These are phyloP conservation scores for Paramyrothecium sp. DNA, from an alignment of 2,329 filamentous ascomycete genomes.

Conservation along the genomic window DNA sequence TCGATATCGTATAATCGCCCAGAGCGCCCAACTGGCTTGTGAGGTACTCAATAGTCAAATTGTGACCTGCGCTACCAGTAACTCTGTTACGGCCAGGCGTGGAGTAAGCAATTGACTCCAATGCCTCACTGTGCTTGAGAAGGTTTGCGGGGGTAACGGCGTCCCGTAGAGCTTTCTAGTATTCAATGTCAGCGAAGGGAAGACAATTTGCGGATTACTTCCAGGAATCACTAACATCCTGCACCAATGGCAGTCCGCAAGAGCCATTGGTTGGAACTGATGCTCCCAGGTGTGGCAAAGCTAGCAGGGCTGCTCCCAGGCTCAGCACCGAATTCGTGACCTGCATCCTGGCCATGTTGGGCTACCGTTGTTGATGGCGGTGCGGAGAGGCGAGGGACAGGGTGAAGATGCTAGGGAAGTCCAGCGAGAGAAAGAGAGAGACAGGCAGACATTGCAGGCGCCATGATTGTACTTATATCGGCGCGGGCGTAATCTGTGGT, in stretches of 20 bases:
- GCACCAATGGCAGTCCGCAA: not conserved
- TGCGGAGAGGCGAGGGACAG: not conserved
- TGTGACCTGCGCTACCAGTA: conserved; percentile 31
- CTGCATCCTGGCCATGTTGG: not conserved
- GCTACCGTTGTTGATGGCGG: not conserved
- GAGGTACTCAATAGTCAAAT: conserved; percentile 30
- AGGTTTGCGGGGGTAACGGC: conserved; percentile 22
- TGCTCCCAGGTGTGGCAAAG: not conserved
- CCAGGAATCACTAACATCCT: not conserved
- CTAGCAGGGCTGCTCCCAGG: not conserved
- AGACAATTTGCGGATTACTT: not conserved
- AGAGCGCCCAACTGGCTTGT: conserved; percentile 29
- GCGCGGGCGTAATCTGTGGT: not conserved
- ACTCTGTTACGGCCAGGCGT: conserved; percentile 25
- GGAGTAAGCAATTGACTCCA: conserved; percentile 27
- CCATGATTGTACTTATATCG: not conserved
- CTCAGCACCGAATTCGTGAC: not conserved
- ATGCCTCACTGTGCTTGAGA: conserved; percentile 22
- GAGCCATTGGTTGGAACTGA: not conserved
- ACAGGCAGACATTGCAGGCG: not conserved
- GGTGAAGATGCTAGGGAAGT: not conserved
- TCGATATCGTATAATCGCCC: conserved; percentile 29
- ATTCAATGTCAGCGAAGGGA: not conserved
- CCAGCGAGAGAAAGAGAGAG: not conserved
- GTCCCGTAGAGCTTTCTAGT: conserved; percentile 20